Evolutionary conservation across 441 rosid species (phyloP).

Genomic region (Populus hybrid): DNA sequence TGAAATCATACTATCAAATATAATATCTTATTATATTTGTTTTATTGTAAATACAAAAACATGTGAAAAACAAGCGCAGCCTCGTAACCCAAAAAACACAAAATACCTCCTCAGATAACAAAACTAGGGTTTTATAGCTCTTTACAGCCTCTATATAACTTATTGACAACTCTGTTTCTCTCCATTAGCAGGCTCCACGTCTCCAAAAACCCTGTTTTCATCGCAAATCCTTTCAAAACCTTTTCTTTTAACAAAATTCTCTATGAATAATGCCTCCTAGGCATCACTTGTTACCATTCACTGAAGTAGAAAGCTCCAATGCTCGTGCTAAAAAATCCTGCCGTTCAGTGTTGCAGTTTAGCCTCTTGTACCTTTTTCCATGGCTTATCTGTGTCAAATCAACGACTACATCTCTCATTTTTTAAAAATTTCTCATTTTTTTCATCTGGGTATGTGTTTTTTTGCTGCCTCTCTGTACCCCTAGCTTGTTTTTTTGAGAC

Average conservation of each 20-base stretch:
- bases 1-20: not conserved
- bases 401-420: conserved; percentile 40
- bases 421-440: too few species aligned
- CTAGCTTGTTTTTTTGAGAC: conserved; percentile 41
- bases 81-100: too few species aligned
- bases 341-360: conserved; percentile 79
- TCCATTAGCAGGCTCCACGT: not conserved
- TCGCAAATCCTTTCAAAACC: not conserved
- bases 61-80: too few species aligned
- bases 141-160: not conserved
- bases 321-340: conserved; percentile 54
- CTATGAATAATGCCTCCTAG: conserved; percentile 59
- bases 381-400: conserved; percentile 73
- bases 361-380: conserved; percentile 24
- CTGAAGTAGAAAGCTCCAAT: conserved; percentile 53
- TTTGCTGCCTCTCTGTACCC: conserved; percentile 46
- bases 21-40: conserved; percentile 17
- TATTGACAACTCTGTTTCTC: not conserved
- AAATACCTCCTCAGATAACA: too few species aligned
- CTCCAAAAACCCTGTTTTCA: not conserved
- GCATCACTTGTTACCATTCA: conserved; percentile 35
- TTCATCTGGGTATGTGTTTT: not conserved
- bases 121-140: not conserved
- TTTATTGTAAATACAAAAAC: too few species aligned
- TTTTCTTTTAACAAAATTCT: too few species aligned